phyloP scores from a whole-genome alignment of 2,329 filamentous ascomycete species.

The Sarocladiaceae sp. region DNA sequence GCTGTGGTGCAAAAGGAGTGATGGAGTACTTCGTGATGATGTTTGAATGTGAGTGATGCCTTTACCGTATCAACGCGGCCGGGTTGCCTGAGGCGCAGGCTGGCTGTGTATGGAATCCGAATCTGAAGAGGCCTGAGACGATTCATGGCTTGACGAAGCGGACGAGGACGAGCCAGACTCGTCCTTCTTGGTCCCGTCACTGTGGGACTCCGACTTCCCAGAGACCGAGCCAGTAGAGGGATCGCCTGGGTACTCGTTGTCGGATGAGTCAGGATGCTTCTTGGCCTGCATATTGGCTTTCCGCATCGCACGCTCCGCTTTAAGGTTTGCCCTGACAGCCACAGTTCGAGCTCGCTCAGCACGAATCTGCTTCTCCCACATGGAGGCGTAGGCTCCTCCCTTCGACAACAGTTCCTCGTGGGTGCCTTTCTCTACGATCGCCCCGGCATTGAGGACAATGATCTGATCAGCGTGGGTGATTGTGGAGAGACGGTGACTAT shows the following conservation, averaged over 20 bases:
- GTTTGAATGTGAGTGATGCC: background rate
- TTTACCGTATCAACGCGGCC: background rate
- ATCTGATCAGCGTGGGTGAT: constrained; percentile 85
- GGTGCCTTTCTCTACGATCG: constrained; percentile 69
- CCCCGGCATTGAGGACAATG: constrained; percentile 69
- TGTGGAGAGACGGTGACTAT: constrained; percentile 71
- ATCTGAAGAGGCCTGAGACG: constrained; percentile 25
- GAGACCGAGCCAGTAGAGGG: constrained; percentile 37
- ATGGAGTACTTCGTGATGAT: constrained; percentile 1
- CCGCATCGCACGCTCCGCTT: constrained; percentile 29
- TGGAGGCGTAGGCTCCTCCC: constrained; percentile 69
- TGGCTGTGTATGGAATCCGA: constrained; percentile 21
- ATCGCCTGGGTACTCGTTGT: constrained; percentile 40
- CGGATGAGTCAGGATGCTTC: constrained; percentile 33
- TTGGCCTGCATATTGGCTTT: constrained; percentile 42
- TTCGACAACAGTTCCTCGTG: constrained; percentile 68
- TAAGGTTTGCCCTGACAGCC: constrained; percentile 29
- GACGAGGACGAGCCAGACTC: constrained; percentile 26
- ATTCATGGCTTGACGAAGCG: constrained; percentile 8
- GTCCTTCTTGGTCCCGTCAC: constrained; percentile 24
- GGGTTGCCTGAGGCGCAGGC: background rate
- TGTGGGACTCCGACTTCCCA: constrained; percentile 23
- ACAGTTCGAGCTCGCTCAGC: constrained; percentile 56
- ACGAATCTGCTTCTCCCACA: constrained; percentile 86
- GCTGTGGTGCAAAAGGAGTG: constrained; percentile 3